phyloP scores from a whole-genome alignment of 2,329 filamentous ascomycete species.

The Escovopsis sp. region DNA sequence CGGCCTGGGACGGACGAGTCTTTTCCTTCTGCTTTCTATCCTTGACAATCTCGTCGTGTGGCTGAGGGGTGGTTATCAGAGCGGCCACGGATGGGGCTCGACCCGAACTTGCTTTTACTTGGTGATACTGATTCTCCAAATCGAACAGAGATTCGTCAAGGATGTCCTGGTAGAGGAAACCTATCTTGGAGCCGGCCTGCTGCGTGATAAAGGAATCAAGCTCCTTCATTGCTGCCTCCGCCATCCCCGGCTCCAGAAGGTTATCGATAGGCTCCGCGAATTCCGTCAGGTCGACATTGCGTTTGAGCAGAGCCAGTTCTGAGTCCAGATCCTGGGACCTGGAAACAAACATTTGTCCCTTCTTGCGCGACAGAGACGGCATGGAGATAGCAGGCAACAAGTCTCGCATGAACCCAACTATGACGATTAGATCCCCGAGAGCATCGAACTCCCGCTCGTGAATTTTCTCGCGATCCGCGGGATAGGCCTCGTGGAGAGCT shows the following conservation, averaged over 20 bases:
- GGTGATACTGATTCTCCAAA: conserved; percentile 16
- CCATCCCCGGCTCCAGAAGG: conserved; percentile 25
- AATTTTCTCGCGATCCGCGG: conserved; percentile 20
- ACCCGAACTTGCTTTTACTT: conserved; percentile 11
- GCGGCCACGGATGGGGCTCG: conserved; percentile 6
- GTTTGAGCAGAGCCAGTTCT: conserved; percentile 24
- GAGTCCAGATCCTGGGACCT: conserved; percentile 18
- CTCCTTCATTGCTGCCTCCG: conserved; percentile 18
- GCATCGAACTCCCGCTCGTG: conserved; percentile 18
- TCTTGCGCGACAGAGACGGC: conserved; percentile 24
- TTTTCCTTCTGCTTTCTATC: conserved; percentile 28
- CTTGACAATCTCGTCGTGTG: conserved; percentile 14
- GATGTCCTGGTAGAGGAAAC: conserved; percentile 28
- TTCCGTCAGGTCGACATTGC: conserved; percentile 23
- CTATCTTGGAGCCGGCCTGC: conserved; percentile 24
- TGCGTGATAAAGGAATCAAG: conserved; percentile 24
- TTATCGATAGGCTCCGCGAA: conserved; percentile 28
- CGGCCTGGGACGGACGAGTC: conserved; percentile 24
- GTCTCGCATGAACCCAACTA: conserved; percentile 25
- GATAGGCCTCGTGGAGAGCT: conserved; percentile 20
- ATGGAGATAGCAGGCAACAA: conserved; percentile 19
- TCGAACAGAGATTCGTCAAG: conserved; percentile 22
- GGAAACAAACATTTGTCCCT: conserved; percentile 22
- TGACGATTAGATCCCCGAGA: conserved; percentile 22
- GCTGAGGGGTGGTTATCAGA: conserved; percentile 6